These are phyloP conservation scores for Hanseniaspora vineae DNA, from an alignment of 805 yeast species.

Conservation along the genomic window DNA sequence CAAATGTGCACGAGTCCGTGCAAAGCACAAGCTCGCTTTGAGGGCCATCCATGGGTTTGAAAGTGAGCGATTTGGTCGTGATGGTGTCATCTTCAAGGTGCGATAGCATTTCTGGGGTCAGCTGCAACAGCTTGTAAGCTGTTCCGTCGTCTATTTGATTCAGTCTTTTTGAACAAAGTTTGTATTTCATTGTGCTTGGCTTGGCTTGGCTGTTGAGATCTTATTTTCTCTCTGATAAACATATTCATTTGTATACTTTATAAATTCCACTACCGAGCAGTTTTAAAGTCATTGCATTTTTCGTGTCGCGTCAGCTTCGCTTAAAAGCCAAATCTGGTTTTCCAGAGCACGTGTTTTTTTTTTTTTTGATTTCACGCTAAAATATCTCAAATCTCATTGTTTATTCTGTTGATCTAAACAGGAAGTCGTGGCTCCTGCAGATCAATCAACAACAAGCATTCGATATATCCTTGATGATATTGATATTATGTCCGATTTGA, in stretches of 20 bases:
- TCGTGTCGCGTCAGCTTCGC: neutral
- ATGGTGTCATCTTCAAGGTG: conserved; percentile 20
- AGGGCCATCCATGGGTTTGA: conserved; percentile 19
- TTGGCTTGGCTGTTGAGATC: neutral
- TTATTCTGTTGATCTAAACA: too few relatives aligned
- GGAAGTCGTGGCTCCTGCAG: too few relatives aligned
- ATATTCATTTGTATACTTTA: too few relatives aligned
- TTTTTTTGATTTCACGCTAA: too few relatives aligned
- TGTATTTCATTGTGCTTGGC: neutral
- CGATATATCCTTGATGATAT: too few relatives aligned
- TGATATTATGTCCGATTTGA: too few relatives aligned
- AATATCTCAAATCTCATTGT: too few relatives aligned
- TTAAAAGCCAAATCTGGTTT: neutral
- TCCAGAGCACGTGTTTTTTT: too few relatives aligned
- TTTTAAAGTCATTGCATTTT: neutral
- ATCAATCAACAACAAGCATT: too few relatives aligned
- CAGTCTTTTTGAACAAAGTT: neutral
- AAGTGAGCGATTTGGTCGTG: conserved; percentile 13
- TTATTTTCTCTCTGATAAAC: too few relatives aligned
- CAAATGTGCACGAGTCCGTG: conserved; percentile 45
- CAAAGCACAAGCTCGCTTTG: conserved; percentile 45
- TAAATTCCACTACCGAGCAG: too few relatives aligned
- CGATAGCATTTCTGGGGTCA: conserved; percentile 35
- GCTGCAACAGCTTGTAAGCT: conserved; percentile 38
- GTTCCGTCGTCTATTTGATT: conserved; percentile 10